These are phyloP conservation scores for Coemansia sp. DNA, from an alignment of 192 early-diverging fungal species.

Conservation along the genomic window DNA sequence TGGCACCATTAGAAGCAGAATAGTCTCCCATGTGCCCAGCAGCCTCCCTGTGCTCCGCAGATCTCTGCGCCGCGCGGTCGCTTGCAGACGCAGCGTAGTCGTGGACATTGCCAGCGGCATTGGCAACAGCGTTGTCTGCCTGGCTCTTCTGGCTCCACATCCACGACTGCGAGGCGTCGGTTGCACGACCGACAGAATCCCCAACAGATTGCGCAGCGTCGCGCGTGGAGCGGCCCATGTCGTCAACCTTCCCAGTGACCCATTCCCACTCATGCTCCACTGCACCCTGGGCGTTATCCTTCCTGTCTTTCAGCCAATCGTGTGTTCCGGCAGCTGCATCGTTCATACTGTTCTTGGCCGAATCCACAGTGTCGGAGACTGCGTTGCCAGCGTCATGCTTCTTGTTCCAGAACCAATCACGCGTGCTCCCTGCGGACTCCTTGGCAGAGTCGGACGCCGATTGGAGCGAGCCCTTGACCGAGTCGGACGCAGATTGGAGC, in stretches of 20 bases:
- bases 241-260: constrained; percentile 12
- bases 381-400: constrained; percentile 21
- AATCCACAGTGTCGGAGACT: constrained; percentile 10
- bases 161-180: constrained; percentile 25
- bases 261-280: constrained; percentile 22
- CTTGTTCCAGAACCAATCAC: constrained; percentile 29
- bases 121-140: constrained; percentile 17
- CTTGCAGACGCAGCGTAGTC: constrained; percentile 15
- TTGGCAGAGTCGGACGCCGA: constrained; percentile 14
- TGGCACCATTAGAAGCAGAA: background rate
- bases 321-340: constrained; percentile 11
- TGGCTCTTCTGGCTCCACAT: constrained; percentile 17
- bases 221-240: constrained; percentile 6
- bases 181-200: background rate
- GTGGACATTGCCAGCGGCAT: constrained; percentile 14
- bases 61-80: constrained; percentile 8
- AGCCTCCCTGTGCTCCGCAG: constrained; percentile 7
- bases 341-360: constrained; percentile 20
- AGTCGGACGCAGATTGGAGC: constrained; percentile 9
- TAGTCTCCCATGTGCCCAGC: no score
- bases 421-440: constrained; percentile 14
- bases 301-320: constrained; percentile 20
- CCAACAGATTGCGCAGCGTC: background rate
- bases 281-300: constrained; percentile 1
- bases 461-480: constrained; percentile 7